Base-by-base conservation (phyloP, 163 green algal species). In the Chlamydomonas reinhardtii region DNA sequence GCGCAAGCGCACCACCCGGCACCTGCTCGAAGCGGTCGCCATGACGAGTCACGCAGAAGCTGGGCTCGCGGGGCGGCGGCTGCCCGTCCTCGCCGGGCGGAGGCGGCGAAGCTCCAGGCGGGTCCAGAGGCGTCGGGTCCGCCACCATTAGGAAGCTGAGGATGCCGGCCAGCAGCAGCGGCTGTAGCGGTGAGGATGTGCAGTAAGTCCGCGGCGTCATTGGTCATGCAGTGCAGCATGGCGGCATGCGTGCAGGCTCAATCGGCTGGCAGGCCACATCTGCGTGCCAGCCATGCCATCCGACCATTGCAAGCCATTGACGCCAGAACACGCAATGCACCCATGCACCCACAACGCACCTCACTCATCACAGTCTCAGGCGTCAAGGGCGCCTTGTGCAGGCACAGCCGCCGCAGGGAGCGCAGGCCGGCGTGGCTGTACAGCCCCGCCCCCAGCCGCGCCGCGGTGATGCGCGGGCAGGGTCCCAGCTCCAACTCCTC, bases 401-500 rank as follows among this genome's bases (percentile, higher is more conserved):
- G 24, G 22, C 61, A 24, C 25, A 74, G 19, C 12, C 73, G 61
- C 24, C 76, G 76, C 76, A 83, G 76, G 34, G 24, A 35, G 29
- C 4, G 35, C 61, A 83, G 52, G 4, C 35, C 76, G 22, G 9
- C 8, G 43, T 11, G 8, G 43, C 43, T 11, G 11, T 54, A 54
- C 31, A 64, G 43, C 43, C 27, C 4, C 43, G 34, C 35, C 27
- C 61, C 76, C 61, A 83, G 62, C 20, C 62, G 76, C 24, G 39
- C 17, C 2, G 37, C 76, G 14, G 61, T 74, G 9, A 83, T 15
- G 15, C 76, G 34, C 24, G 35, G 37, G 20, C 35, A 62, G 76
- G 61, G 59, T 2, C 76, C 76, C 24, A 83, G 61, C 76, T 83
- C 76, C 35, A 83, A 62, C 37, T 83, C 17, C 76, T 83, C 76